Evolutionary conservation across 148 eudicot species (phyloP), one percentile per base, ranked within the genome.

Genomic region (Gaultheria prostrata): DNA sequence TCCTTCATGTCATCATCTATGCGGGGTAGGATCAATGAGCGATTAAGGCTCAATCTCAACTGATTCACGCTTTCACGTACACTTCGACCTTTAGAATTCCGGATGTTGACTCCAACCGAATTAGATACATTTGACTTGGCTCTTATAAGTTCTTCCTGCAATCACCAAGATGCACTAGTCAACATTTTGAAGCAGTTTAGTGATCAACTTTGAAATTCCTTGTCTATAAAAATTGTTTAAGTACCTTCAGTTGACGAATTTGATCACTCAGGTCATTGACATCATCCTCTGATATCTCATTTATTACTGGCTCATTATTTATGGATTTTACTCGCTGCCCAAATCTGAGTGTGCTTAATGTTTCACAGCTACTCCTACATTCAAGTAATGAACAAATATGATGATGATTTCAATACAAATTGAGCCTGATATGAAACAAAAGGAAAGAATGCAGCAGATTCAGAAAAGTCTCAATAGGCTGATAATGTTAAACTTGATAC

Each of bases 241-340:
- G 32, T 91, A 97, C 99, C 98, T 97, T 97, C 77, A 97, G 88
- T 83, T 92, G 98, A 21, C 98, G 92, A 61, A 97, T 97, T 83
- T 91, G 98, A 86, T 95, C 94, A n/a, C 95, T 93, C 15, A 97
- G 92, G 85, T 88, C 98, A 92, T 94, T 92, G 82, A 95, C 97
- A 88, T 97, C 95, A 86, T 97, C 99, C 87, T 97, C 98, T 20
- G 98, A 89, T 80, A 97, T 92, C 90, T 94, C 98, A 80, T 97
- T 97, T 71, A 97, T 87, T 63, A 95, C 96, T 26, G 99, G 99
- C 85, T 89, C 89, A 84, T 97, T 97, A 49, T 81, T 88, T 81
- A 97, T 83, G 67, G 84, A 89, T 90, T 89, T 92, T 83, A 88
- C 92, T 87, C 89, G 87, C 83, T 88, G 90, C 71, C 96, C 96